phyloP scores from a whole-genome alignment of 202 grass and related monocot genomes.

The Bolboschoenoplectus hybrid region DNA sequence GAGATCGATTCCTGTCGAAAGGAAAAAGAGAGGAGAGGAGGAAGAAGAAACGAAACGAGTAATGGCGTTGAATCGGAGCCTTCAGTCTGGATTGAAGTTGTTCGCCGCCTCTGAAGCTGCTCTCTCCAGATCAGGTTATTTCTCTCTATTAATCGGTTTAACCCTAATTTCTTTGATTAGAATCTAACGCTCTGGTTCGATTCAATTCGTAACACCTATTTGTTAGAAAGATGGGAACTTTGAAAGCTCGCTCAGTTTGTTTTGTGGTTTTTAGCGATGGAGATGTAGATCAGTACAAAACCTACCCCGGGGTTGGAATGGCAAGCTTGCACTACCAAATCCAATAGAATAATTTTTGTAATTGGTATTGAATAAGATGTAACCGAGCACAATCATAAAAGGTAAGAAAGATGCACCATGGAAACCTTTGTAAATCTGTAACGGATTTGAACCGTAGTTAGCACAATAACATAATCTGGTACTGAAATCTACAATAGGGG shows the following conservation, averaged over 20 bases:
- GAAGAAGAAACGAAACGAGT: neutral
- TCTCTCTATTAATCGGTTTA: neutral
- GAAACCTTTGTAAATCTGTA: neutral
- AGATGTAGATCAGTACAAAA: neutral
- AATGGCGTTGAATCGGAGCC: slow-evolving; percentile 52
- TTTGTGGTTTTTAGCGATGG: neutral
- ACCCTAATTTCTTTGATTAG: neutral
- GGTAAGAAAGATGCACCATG: neutral
- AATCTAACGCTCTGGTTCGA: neutral
- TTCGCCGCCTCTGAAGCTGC: slow-evolving; percentile 45
- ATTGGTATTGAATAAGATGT: neutral
- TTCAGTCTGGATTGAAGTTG: slow-evolving; percentile 56
- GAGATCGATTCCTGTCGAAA: neutral
- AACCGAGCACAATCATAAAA: neutral
- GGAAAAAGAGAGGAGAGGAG: neutral
- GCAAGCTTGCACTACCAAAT: neutral
- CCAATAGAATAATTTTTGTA: neutral
- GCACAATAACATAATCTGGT: neutral
- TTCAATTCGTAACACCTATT: neutral
- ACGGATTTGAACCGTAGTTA: neutral
- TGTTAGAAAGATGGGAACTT: neutral
- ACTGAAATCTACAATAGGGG: neutral
- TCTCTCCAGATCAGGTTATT: slow-evolving; percentile 59
- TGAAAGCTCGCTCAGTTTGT: neutral
- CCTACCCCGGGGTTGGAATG: too few species aligned